Conservation (phyloP, 2,329 filamentous ascomycete species). For the Trichoderma pleuroti region DNA sequence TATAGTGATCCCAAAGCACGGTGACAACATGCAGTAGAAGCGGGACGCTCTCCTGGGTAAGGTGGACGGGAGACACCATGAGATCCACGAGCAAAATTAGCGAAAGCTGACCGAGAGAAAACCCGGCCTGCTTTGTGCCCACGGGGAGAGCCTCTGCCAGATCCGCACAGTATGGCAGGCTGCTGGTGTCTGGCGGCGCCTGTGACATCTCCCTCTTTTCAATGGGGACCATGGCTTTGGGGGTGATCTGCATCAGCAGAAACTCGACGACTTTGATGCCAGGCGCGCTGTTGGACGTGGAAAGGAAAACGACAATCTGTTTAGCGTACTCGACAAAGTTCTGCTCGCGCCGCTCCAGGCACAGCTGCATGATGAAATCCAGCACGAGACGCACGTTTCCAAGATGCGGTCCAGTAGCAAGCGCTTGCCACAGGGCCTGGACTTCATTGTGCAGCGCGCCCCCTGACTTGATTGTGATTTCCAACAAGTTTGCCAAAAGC, state of each 20-base stretch:
- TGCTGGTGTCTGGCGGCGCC: conserved; percentile 67
- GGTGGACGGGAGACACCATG: conserved; percentile 85
- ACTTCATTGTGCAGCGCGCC: conserved; percentile 91
- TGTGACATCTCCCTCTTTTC: conserved; percentile 70
- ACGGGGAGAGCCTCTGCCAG: conserved; percentile 73
- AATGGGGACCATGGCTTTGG: conserved; percentile 94
- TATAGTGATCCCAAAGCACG: conserved; percentile 97
- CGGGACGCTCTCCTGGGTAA: conserved; percentile 75
- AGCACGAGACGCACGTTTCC: conserved; percentile 93
- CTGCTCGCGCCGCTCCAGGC: conserved; percentile 88
- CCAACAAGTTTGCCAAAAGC: conserved; percentile 87
- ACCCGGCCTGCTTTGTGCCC: conserved; percentile 86
- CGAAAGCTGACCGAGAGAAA: conserved; percentile 89
- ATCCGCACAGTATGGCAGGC: conserved; percentile 86
- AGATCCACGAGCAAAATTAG: conserved; percentile 92
- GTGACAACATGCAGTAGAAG: conserved; percentile 86
- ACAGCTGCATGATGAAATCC: conserved; percentile 93
- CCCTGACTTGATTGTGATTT: conserved; percentile 92
- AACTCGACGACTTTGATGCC: conserved; percentile 94
- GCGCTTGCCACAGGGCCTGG: conserved; percentile 92
- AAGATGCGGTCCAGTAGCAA: conserved; percentile 86
- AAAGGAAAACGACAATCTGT: conserved; percentile 94
- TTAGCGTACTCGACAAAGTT: conserved; percentile 98
- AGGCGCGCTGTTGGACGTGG: conserved; percentile 68
- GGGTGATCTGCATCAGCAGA: conserved; percentile 82